Evolutionary conservation across 2,329 filamentous ascomycete genomes (phyloP), one percentile per base, ranked within the genome.

Genomic region (Calonectria ilicicola): DNA sequence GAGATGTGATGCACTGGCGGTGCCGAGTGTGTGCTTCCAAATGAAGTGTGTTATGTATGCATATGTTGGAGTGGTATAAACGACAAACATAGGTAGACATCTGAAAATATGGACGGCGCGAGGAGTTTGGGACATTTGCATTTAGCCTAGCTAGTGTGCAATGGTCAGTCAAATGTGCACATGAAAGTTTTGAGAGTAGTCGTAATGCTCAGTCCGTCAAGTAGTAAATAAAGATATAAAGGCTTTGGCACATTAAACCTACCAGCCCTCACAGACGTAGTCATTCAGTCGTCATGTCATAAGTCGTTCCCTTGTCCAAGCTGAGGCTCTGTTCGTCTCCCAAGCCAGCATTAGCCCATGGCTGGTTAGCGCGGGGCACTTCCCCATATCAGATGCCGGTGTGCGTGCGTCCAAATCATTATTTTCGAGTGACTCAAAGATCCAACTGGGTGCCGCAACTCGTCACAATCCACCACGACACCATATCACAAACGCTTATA

Each of bases 341-440:
- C 19, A 46, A 44, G 21, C 69, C 44, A 67, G 69, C 65, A 65
- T 71, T 72, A 46, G n/a, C 64, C 67, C 72, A 72, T 58, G 51
- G 65, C 17, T 70, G 49, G 38, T 75, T 83, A 83, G 82, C 81
- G 82, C 82, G 81, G 82, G 82, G 82, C 82, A 82, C 69, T 76
- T 76, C 68, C 73, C 74, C 75, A 76, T 77, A 60, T 67, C 70
- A 74, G 72, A 75, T 78, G 65, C 77, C 67, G 65, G 65, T 56
- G 68, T 74, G 38, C 51, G 58, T 69, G 63, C 63, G 63, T 53
- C 63, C 67, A 73, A 75, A 74, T 73, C 73, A 80, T 77, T 76
- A 74, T 77, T 80, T 81, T 78, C 72, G 72, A 78, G 80, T 84
- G 82, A 84, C 81, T 84, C 82, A 84, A 79, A 77, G 69, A 72